Base-by-base conservation (phyloP, 129 eudicot genomes). In the Escallonia herrerae region DNA sequence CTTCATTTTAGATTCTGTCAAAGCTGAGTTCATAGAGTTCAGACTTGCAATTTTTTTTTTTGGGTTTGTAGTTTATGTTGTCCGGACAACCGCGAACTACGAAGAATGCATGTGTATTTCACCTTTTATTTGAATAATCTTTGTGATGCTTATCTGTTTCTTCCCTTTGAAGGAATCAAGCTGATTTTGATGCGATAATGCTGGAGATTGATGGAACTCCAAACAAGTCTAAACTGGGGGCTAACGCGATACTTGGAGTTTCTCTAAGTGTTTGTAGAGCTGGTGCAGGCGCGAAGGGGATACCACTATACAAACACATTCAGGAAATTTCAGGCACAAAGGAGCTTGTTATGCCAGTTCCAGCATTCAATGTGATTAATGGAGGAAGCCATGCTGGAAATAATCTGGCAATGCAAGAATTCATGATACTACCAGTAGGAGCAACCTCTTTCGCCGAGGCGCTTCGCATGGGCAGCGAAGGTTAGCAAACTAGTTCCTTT, bases 301-400 rank as follows among this genome's bases (percentile, higher is more conserved):
- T 88, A 52, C 96, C 97, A 39, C 72, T 91, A 64, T 91, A 91
- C 81, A 87, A 91, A 67, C 97, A 91, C 76, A 91, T 91, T 70
- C 95, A 87, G 63, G 97, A 91, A 55, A 67, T 91, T 57, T 87
- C 97, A 22, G 89, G 91, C 22, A 91, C 94, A 2, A 87, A 91
- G 79, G 95, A 91, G 69, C 97, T 91, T 65, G 96, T 87, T 60
- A 87, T 91, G 97, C 97, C 97, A 45, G 97, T 91, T 74, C 97
- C 95, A 41, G 95, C 97, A 39, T 91, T 91, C 74, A 91, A 91
- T 74, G 97, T 91, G 55, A 91, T 91, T 5, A 91, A 91, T 59
- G 97, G 97, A 67, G 97, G 97, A 14, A 87, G 95, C 75, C 97
- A 91, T 74, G 96, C 97, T 68, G 97, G 97, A 45, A 91, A 91